These are phyloP conservation scores for Rhodotorula sp. DNA, from an alignment of 1,284 basidiomycete species.

Conservation along the genomic window DNA sequence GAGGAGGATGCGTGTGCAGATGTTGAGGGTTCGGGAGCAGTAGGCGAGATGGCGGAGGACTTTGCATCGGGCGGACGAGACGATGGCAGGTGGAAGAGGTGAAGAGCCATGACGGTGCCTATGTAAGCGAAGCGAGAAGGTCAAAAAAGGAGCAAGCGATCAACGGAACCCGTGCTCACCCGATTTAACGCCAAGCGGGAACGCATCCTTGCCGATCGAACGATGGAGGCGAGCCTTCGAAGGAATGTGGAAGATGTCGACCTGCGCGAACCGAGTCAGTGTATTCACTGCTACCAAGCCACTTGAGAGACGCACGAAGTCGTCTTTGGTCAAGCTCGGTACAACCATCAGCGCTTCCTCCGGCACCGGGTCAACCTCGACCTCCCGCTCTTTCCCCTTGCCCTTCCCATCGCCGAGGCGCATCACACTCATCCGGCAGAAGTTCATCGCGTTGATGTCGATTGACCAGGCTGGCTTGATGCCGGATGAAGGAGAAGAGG, in stretches of 20 bases:
- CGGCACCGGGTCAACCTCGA: background rate
- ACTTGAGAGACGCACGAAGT: constrained; percentile 5
- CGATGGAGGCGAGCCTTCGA: constrained; percentile 31
- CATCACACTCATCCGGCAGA: constrained; percentile 38
- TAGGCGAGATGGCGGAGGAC: background rate
- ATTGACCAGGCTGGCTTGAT: constrained; percentile 19
- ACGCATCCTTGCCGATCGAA: constrained; percentile 34
- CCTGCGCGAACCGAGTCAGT: constrained; percentile 6
- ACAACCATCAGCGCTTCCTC: constrained; percentile 36
- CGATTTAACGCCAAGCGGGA: constrained; percentile 34
- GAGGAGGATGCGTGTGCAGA: background rate
- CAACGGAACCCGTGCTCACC: constrained; percentile 6
- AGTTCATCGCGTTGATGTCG: constrained; percentile 42
- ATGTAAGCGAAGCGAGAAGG: background rate
- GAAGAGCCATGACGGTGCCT: constrained; percentile 42
- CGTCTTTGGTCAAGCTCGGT: constrained; percentile 41
- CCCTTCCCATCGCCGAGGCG: constrained; percentile 1
- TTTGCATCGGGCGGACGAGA: background rate
- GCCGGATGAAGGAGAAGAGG: background rate
- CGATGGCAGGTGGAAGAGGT: constrained; percentile 19
- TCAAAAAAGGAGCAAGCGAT: background rate
- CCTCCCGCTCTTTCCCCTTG: constrained; percentile 2
- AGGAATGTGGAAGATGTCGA: constrained; percentile 43
- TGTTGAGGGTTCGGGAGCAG: background rate
- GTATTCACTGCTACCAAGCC: background rate